Base-by-base conservation (phyloP, 2,329 filamentous ascomycete species). In the Fusarium compactum region DNA sequence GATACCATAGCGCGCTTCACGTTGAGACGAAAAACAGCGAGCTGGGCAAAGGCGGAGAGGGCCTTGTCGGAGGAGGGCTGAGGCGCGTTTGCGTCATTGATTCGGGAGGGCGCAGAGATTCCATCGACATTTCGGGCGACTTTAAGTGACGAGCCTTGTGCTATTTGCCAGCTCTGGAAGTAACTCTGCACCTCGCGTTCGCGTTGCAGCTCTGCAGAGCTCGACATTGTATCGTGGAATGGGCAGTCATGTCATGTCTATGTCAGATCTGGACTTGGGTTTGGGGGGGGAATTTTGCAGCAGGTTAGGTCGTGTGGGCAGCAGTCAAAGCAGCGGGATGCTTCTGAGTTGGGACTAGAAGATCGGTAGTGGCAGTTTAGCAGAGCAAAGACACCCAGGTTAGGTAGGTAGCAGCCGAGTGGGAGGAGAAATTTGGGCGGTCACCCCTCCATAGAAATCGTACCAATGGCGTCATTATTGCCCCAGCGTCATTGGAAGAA, bases 1-100 rank as follows among this genome's bases (percentile, higher is more conserved):
- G 84, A 84, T 24, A 87, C 81, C 77, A 87, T 82, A 44, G 80
- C 81, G 40, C 85, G 81, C 64, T 84, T 82, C 29, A 81, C 81
- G 18, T 81, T 78, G 43, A 87, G 78, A 1, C 85, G 79, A 58
- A 87, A 80, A 12, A 85, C 79, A 30, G 82, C 82, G 25, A 88
- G 78, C 73, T 88, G 86, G 7, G 85, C 83, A 59, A 85, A 83
- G 6, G 83, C 81, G 0, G 82, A 84, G 20, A 86, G 76, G 7
- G 79, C 74, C 50, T 76, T 77, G 65, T 82, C 80, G 55, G 77
- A 74, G 10, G 78, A 80, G n/a, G 76, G 71, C 34, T 75, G 72
- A 8, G 79, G 76, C 38, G 44, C 71, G 66, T 72, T 83, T 15
- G 56, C 56, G 59, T 66, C 73, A 34, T 72, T 69, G 53, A 71